phyloP scores from a whole-genome alignment of 495 filamentous ascomycete genomes.

The Xylaria sp. region DNA sequence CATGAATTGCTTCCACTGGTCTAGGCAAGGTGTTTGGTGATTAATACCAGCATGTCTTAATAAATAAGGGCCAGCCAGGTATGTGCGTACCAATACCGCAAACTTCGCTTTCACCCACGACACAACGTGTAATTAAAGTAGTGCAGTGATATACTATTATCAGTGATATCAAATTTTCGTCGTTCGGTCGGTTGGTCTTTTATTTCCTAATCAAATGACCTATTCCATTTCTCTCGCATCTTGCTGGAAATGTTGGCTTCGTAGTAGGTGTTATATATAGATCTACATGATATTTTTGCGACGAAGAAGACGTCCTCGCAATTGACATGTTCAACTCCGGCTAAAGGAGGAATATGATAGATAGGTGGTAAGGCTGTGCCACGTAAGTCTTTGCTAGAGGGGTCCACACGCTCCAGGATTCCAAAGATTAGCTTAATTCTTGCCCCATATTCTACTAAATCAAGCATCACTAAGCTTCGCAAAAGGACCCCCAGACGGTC shows the following conservation, averaged over 20 bases:
- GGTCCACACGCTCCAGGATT: not conserved
- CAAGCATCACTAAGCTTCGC: not conserved
- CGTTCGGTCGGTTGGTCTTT: not conserved
- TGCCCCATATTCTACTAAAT: not conserved
- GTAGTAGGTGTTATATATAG: not conserved
- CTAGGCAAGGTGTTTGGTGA: not conserved
- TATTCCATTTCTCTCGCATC: not conserved
- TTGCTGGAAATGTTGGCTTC: not conserved
- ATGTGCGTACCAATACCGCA: not conserved
- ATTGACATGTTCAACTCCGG: not conserved
- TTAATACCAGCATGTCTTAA: not conserved
- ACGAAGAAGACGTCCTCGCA: not conserved
- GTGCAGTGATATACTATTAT: not conserved
- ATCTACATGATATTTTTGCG: not conserved
- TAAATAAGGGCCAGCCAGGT: too few species aligned
- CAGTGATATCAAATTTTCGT: too few species aligned
- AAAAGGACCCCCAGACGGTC: not conserved
- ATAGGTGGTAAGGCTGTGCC: conserved; percentile 9
- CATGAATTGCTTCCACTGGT: not conserved
- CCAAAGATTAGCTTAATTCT: not conserved
- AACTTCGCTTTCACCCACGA: not conserved
- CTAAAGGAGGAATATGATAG: not conserved
- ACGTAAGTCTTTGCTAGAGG: not conserved
- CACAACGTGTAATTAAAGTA: not conserved
- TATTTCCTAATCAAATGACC: not conserved